A percentile compares a stretch with the other conserved stretches of the same genome.
Evolutionary conservation across 352 stramenopile species (phyloP).

Genomic region (Pythium rishiriense): DNA sequence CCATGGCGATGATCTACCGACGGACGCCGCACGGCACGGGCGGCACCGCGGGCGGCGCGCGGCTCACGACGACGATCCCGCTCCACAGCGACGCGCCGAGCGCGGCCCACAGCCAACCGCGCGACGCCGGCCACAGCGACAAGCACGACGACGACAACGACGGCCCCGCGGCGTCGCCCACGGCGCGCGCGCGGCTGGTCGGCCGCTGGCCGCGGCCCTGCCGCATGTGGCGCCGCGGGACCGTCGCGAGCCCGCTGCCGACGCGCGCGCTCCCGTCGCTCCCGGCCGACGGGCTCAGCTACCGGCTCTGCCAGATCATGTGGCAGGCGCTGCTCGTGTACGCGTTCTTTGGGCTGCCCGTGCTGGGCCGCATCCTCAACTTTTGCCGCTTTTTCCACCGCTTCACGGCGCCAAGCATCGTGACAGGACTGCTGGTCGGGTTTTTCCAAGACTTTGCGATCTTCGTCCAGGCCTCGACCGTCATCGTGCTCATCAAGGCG

Average conservation of each 20-base stretch:
- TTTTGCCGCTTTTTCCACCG: constrained; percentile 61
- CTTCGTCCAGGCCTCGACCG: constrained; percentile 60
- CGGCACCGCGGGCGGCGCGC: constrained; percentile 33
- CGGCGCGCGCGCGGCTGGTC: constrained; percentile 2
- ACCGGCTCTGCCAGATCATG: constrained; percentile 55
- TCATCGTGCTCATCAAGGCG: constrained; percentile 70
- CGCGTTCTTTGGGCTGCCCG: constrained; percentile 60
- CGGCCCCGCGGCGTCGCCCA: background rate
- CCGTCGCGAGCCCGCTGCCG: constrained; percentile 3
- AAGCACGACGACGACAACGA: constrained; percentile 21
- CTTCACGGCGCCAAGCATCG: constrained; percentile 42
- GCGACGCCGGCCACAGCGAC: constrained; percentile 9
- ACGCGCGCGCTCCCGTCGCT: background rate
- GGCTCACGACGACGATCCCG: constrained; percentile 29
- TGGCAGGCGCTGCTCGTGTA: constrained; percentile 71
- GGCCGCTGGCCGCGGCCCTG: constrained; percentile 12
- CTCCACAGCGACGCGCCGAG: constrained; percentile 23
- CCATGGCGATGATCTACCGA: constrained; percentile 66
- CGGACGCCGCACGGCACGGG: constrained; percentile 33
- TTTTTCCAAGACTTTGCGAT: constrained; percentile 62
- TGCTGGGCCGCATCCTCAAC: constrained; percentile 62
- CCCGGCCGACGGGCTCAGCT: constrained; percentile 16
- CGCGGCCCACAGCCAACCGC: background rate
- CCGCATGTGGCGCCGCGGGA: constrained; percentile 1
- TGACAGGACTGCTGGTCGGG: constrained; percentile 48